Conservation (phyloP, 768 basidiomycete species). For the Tricholoma hemisulphureum region DNA sequence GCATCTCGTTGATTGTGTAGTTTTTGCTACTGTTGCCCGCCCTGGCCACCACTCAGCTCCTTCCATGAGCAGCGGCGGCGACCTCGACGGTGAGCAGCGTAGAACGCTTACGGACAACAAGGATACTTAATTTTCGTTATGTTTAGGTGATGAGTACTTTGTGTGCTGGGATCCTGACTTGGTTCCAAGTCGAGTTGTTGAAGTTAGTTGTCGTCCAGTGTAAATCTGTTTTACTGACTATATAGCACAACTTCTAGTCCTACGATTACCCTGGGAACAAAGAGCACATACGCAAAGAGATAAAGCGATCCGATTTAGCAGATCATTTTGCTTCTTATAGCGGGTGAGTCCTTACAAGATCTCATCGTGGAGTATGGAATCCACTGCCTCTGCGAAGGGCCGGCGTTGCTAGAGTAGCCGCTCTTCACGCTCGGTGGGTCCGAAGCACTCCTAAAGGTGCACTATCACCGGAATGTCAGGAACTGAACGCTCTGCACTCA, state of each 20-base stretch:
- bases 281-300: constrained; percentile 44
- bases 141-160: constrained; percentile 60
- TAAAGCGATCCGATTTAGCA: constrained; percentile 58
- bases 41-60: constrained; percentile 62
- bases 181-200: constrained; percentile 51
- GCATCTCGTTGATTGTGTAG: constrained; percentile 65
- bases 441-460: constrained; percentile 54
- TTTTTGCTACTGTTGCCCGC: constrained; percentile 58
- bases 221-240: neutral
- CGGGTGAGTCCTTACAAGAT: constrained; percentile 36
- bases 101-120: neutral
- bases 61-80: constrained; percentile 69
- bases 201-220: constrained; percentile 35
- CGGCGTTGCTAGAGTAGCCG: constrained; percentile 54
- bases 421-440: constrained; percentile 62
- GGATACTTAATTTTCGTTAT: neutral
- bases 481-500: constrained; percentile 69
- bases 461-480: constrained; percentile 63
- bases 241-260: constrained; percentile 39
- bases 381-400: constrained; percentile 37
- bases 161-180: constrained; percentile 70
- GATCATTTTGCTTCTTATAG: constrained; percentile 67
- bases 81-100: constrained; percentile 48
- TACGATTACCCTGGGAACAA: constrained; percentile 68
- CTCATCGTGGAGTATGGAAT: neutral